phyloP scores from a whole-genome alignment of 2,329 filamentous ascomycete species.

The Hyphodiscus sp. region DNA sequence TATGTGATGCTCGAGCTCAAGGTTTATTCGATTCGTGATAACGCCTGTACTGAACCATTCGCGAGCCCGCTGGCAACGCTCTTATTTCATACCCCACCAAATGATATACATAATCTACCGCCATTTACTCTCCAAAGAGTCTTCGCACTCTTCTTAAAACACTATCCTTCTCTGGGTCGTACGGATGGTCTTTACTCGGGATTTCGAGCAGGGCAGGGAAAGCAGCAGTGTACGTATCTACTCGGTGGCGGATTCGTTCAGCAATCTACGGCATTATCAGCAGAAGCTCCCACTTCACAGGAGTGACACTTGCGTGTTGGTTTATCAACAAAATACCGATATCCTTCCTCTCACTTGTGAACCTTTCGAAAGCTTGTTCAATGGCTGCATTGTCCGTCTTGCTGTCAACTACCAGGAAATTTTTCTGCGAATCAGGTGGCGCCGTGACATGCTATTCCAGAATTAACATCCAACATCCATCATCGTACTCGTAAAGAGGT shows the following conservation, averaged over 20 bases:
- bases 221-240: conserved; percentile 87
- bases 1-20: background rate
- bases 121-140: conserved; percentile 60
- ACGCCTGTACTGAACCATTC: background rate
- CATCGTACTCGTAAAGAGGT: conserved; percentile 42
- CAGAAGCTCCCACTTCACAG: background rate
- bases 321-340: conserved; percentile 97
- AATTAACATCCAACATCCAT: conserved; percentile 10
- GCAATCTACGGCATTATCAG: conserved; percentile 58
- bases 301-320: conserved; percentile 66
- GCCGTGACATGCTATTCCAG: conserved; percentile 73
- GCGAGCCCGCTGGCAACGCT: background rate
- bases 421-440: conserved; percentile 85
- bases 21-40: background rate
- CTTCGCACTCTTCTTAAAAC: conserved; percentile 81
- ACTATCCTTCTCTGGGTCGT: conserved; percentile 98
- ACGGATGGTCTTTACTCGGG: conserved; percentile 97
- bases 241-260: conserved; percentile 82
- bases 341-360: conserved; percentile 86
- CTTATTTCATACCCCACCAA: background rate
- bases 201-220: conserved; percentile 97
- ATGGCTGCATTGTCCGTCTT: conserved; percentile 89
- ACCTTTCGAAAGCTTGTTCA: conserved; percentile 82
- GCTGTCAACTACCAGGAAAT: conserved; percentile 91
- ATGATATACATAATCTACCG: background rate